Evolutionary conservation across 768 basidiomycete species (phyloP), one percentile per base, ranked within the genome.

Genomic region (Calocera viscosa): DNA sequence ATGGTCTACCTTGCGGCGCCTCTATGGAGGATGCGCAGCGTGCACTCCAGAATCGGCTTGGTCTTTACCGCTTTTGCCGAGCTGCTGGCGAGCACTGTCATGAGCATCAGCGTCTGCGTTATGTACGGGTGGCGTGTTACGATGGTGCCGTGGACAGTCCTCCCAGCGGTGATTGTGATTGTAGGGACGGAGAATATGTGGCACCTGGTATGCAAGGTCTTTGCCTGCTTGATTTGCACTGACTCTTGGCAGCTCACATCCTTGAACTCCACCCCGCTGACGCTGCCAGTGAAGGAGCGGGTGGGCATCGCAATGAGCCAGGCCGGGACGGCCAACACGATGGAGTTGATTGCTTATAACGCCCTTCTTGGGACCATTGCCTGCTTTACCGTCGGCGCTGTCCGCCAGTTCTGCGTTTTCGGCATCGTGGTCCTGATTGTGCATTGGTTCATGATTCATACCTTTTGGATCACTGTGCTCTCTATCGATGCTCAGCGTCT

Each of bases 151-250:
- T 91, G 89, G 91, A 90, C 76, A 71, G 81, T 76, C 43, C 80
- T 99, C 64, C 94, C 94, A 1, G 89, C 97, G 67, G 89, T 96
- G 39, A 93, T 99, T 64, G 84, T 94, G 7, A 94, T 98, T 70
- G 89, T 95, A 16, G 95, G 95, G 1, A 90, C 92, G 1, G 95
- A 98, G 78, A 98, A 97, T 72, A 97, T 98, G 94, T 91, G 93
- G 74, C 89, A 87, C 72, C 80, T 99, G 74, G 93, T 93, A 75
- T 69, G 86, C 68, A 2, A 28, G 30, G 14, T 19, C 24, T 30
- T 1, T 8, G 22, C 17, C 60, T 17, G 19, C 22, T 8, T n/a
- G 16, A 16, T 33, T 10, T 16, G 69, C 39, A 72, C 33, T 32
- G 24, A 65, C 1, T 16, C 64, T 73, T 72, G 12, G 47, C 74